These are phyloP conservation scores for Neurospora sp. DNA, from an alignment of 495 filamentous ascomycete genomes.

Conservation along the genomic window DNA sequence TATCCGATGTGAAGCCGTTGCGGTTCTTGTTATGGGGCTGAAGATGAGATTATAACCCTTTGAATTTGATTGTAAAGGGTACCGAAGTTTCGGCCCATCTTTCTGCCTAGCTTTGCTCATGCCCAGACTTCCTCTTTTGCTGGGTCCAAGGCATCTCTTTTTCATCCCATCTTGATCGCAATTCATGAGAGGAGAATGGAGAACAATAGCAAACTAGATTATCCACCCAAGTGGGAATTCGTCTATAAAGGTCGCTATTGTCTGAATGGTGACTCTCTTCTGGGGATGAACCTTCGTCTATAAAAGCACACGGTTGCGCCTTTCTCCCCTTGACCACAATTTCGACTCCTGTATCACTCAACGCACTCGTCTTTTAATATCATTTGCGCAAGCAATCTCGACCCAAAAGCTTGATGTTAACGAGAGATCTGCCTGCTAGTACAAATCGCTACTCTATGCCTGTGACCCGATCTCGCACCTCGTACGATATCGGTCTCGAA, in stretches of 20 bases:
- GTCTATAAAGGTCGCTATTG: not conserved
- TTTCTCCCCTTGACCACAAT: not conserved
- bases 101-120: not conserved
- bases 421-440: conserved; percentile 27
- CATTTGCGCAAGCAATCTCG: not conserved
- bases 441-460: conserved; percentile 88
- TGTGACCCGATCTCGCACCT: conserved; percentile 55
- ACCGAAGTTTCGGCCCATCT: not conserved
- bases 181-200: not conserved
- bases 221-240: not conserved
- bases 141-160: not conserved
- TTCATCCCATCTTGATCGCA: not conserved
- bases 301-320: not conserved
- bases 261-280: not conserved
- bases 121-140: not conserved
- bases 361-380: not conserved
- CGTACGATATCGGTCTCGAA: conserved; percentile 50
- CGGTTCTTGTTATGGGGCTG: not conserved
- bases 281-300: not conserved
- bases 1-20: not conserved
- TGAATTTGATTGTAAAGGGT: not conserved
- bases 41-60: not conserved
- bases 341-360: not conserved
- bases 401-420: conserved; percentile 7
- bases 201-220: not conserved